These are phyloP conservation scores for Trametes punicea DNA, from an alignment of 768 basidiomycete species.

Conservation along the genomic window DNA sequence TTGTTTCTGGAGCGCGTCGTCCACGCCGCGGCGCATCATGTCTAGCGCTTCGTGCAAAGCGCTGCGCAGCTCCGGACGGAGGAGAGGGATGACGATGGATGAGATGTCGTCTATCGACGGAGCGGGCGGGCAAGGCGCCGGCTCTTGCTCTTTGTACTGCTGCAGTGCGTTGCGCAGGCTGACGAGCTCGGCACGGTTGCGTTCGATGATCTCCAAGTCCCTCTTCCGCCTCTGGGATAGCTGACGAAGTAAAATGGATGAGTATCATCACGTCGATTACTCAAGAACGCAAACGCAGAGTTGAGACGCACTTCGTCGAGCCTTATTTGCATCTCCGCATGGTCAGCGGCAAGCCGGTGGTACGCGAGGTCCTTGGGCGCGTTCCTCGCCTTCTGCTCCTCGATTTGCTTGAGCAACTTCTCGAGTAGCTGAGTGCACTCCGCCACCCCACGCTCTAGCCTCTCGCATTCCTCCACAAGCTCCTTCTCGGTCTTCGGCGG, in stretches of 20 bases:
- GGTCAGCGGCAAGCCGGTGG: slow-evolving; percentile 8
- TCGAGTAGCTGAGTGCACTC: background rate
- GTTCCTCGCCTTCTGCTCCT: slow-evolving; percentile 3
- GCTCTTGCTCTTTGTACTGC: background rate
- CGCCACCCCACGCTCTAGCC: background rate
- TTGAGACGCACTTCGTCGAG: slow-evolving; percentile 2
- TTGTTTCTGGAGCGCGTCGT: slow-evolving; percentile 1
- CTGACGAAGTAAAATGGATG: background rate
- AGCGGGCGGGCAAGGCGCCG: slow-evolving; percentile 1
- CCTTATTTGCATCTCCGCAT: background rate
- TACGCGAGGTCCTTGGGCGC: background rate
- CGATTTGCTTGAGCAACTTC: background rate
- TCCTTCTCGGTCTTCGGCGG: slow-evolving; percentile 2
- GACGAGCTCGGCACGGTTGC: background rate
- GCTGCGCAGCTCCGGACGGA: slow-evolving; percentile 4
- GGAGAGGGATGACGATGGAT: background rate
- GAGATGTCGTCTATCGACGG: slow-evolving; percentile 7
- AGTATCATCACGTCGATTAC: background rate
- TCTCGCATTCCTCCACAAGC: slow-evolving; percentile 4
- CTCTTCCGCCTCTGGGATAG: background rate
- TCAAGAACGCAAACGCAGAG: background rate
- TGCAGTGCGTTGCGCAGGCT: background rate
- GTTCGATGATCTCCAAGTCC: background rate
- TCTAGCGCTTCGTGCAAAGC: background rate
- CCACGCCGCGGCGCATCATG: slow-evolving; percentile 5